Evolutionary conservation across 129 eudicot species (phyloP), one percentile per base, ranked within the genome.

Genomic region (Tagetes patula): DNA sequence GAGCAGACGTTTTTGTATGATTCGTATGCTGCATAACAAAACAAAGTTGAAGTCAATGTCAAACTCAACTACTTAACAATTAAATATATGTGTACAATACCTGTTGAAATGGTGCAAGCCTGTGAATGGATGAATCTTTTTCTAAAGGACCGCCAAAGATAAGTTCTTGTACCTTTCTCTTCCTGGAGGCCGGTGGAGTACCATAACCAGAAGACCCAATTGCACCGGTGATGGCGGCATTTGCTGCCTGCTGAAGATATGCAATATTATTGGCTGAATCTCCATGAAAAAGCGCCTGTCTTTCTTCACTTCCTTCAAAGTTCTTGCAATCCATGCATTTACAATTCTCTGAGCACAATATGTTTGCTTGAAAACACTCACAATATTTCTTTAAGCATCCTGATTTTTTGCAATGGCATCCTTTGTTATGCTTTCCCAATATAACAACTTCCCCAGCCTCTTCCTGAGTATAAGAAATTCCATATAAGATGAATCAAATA

Each of bases 181-280:
- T 93, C 77, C 86, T 87, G 76, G 82, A 84, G 27, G 82, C 74
- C 0, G 96, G 96, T 2, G 95, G 92, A 60, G 96, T 78, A 14
- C 88, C 93, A 63, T 81, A 92, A 64, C 98, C 98, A 55, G 98
- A 92, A 45, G 91, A 83, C 37, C 96, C 98, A 74, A 92, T 78
- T 40, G 98, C 98, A 45, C 98, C 98, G 2, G 96, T 92, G 71
- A 92, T 92, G 45, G 98, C 96, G 65, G 98, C 98, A 85, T 92
- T 89, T 34, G 97, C 97, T 11, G 97, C 97, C 76, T 88, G 96
- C 82, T 91, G 97, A 45, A 92, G 80, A 65, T 77, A 83, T 52
- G 82, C 87, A 40, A 89, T 84, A 72, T 84, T 89, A 71, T 84
- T 85, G 53, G 82, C 86, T 67, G 88, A 90, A 53, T 92, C 96